Evolutionary conservation across 208 protist species (phyloP), one percentile per base, ranked within the genome.

Genomic region (Trypanosoma conorhini): DNA sequence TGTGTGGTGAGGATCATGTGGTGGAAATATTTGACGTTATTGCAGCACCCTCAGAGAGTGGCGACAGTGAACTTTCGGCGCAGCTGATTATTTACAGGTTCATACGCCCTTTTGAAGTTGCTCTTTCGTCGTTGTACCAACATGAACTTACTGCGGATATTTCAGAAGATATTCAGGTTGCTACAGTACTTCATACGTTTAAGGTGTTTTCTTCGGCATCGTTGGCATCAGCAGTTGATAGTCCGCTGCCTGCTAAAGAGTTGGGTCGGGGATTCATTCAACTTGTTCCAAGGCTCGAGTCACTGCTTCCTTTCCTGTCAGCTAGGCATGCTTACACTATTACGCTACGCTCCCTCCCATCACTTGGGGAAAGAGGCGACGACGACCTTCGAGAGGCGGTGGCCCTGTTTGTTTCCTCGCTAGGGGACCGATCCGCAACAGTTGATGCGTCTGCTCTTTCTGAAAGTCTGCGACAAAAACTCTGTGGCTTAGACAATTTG

Each of bases 171-270:
- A 74, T 86, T 12, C 78, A 92, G 54, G 82, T 88, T 24, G 76
- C 77, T 22, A 87, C 90, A 13, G 85, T 86, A 10, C 76, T 95
- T 62, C 79, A 89, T 67, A 91, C 89, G 9, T 92, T 83, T 74
- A 67, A 77, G 30, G 70, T 71, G 2, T 80, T 91, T n/a, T 83
- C 79, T 13, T 74, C 71, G 10, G 10, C 60, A 63, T 58, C 52
- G 58, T 50, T 69, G 48, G 24, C 26, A 24, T n/a, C 62, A 15
- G 54, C 62, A 26, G 35, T 59, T 10, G 69, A 67, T 26, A 57
- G 59, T 19, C 54, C 60, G n/a, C 19, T 64, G 19, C 52, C 60
- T 5, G 52, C 48, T 19, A 63, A 77, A n/a, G 68, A 73, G 33
- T 58, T 51, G 13, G 58, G 62, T 35, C 64, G 72, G 31, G 73